These are phyloP conservation scores for Macadamia integrifolia DNA, from an alignment of 164 flowering plant species.

Conservation along the genomic window DNA sequence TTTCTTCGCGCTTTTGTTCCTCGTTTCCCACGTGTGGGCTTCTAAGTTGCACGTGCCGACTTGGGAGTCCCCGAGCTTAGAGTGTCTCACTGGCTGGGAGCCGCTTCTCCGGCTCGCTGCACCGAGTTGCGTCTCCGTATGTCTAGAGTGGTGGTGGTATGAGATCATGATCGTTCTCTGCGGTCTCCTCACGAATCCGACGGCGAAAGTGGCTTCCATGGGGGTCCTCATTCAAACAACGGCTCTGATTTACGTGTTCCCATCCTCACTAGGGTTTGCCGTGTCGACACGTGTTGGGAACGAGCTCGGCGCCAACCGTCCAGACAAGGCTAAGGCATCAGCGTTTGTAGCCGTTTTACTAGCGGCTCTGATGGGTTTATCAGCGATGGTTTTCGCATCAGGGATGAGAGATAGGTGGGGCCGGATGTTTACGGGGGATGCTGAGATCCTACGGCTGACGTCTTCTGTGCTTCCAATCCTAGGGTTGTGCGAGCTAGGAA, in stretches of 20 bases:
- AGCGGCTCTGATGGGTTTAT: constrained; percentile 57
- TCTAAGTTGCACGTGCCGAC: constrained; percentile 40
- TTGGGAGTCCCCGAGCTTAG: constrained; percentile 45
- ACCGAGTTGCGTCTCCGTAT: constrained; percentile 90
- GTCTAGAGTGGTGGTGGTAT: constrained; percentile 99
- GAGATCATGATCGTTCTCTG: constrained; percentile 89
- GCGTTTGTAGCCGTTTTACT: constrained; percentile 48
- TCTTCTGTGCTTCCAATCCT: constrained; percentile 71
- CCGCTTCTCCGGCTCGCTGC: constrained; percentile 63
- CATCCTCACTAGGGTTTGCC: constrained; percentile 74
- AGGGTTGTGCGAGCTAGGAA: constrained; percentile 92
- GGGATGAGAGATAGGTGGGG: constrained; percentile 58
- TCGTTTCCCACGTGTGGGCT: constrained; percentile 38
- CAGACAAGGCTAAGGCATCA: constrained; percentile 44
- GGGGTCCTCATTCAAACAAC: constrained; percentile 88
- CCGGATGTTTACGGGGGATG: constrained; percentile 58
- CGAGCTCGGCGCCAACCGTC: constrained; percentile 78
- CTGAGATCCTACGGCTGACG: constrained; percentile 54
- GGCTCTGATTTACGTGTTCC: constrained; percentile 74
- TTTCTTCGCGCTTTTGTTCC: constrained; percentile 28
- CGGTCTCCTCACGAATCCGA: constrained; percentile 66
- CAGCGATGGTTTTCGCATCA: constrained; percentile 53
- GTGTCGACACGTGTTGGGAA: constrained; percentile 95
- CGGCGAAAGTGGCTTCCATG: constrained; percentile 80
- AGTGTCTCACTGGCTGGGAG: constrained; percentile 71